These are phyloP conservation scores for Penicillium arizonense DNA, from an alignment of 495 filamentous ascomycete species.

Conservation along the genomic window DNA sequence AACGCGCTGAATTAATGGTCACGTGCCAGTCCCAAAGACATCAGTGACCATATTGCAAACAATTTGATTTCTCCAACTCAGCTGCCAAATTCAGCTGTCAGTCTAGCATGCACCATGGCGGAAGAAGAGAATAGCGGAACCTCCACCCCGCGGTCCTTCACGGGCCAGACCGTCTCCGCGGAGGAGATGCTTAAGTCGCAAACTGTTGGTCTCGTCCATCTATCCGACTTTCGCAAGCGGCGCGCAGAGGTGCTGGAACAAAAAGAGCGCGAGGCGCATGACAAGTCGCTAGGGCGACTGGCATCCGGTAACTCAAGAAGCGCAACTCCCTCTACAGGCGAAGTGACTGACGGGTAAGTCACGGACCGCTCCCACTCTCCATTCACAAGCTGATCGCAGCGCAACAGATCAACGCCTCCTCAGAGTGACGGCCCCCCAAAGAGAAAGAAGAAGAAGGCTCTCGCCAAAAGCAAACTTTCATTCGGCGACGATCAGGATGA, in stretches of 20 bases:
- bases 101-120: slow-evolving; percentile 24
- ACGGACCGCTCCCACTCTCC: slow-evolving; percentile 12
- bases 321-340: slow-evolving; percentile 53
- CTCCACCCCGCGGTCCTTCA: slow-evolving; percentile 59
- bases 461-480: slow-evolving; percentile 65
- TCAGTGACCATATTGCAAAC: slow-evolving; percentile 11
- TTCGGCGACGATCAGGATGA: slow-evolving; percentile 61
- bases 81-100: neutral
- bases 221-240: slow-evolving; percentile 94
- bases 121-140: slow-evolving; percentile 35
- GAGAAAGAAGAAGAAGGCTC: slow-evolving; percentile 68
- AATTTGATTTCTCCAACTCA: neutral
- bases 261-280: slow-evolving; percentile 78
- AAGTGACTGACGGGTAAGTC: slow-evolving; percentile 53
- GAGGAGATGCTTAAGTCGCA: slow-evolving; percentile 89
- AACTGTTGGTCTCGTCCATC: slow-evolving; percentile 88
- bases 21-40: slow-evolving; percentile 19
- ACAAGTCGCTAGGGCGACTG: slow-evolving; percentile 51
- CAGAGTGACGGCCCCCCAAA: slow-evolving; percentile 45
- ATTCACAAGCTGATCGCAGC: slow-evolving; percentile 35
- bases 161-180: slow-evolving; percentile 73
- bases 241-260: slow-evolving; percentile 92
- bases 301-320: slow-evolving; percentile 48
- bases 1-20: slow-evolving; percentile 1
- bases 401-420: slow-evolving; percentile 40